These are phyloP conservation scores for Serendipita sp. DNA, from an alignment of 768 basidiomycete genomes.

Conservation along the genomic window DNA sequence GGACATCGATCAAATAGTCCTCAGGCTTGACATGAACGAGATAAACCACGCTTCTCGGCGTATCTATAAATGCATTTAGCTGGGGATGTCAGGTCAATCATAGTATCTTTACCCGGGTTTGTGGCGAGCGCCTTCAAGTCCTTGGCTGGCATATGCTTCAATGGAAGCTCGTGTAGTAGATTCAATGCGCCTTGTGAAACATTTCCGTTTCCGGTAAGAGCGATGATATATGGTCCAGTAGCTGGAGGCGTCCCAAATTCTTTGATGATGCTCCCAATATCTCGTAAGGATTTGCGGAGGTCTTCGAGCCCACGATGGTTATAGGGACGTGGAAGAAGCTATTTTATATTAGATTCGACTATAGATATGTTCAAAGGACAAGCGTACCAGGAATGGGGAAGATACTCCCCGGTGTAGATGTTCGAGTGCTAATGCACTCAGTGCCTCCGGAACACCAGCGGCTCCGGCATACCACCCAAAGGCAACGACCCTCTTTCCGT, in stretches of 20 bases:
- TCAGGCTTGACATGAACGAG: slow-evolving; percentile 52
- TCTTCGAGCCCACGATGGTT: slow-evolving; percentile 42
- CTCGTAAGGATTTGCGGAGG: slow-evolving; percentile 38
- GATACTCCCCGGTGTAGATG: slow-evolving; percentile 66
- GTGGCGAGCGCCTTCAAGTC: slow-evolving; percentile 43
- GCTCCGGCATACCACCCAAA: slow-evolving; percentile 93
- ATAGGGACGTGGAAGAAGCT: slow-evolving; percentile 73
- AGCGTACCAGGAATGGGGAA: slow-evolving; percentile 63
- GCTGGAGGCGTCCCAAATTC: slow-evolving; percentile 41
- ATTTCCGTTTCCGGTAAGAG: slow-evolving; percentile 71
- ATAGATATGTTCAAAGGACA: background rate
- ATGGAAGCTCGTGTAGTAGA: slow-evolving; percentile 56
- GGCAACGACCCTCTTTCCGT: slow-evolving; percentile 65
- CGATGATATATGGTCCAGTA: slow-evolving; percentile 65
- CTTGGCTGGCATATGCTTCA: slow-evolving; percentile 36
- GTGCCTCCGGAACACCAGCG: slow-evolving; percentile 70
- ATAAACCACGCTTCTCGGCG: slow-evolving; percentile 26
- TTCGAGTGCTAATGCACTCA: slow-evolving; percentile 61
- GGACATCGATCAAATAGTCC: slow-evolving; percentile 52
- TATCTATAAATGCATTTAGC: slow-evolving; percentile 24
- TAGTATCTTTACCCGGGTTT: slow-evolving; percentile 29
- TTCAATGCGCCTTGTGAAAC: slow-evolving; percentile 66
- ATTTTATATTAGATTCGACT: background rate
- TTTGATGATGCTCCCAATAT: slow-evolving; percentile 41
- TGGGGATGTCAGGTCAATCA: background rate